Evolutionary conservation across 805 yeast genomes (phyloP).

Genomic region (Lipomyces japonicus): DNA sequence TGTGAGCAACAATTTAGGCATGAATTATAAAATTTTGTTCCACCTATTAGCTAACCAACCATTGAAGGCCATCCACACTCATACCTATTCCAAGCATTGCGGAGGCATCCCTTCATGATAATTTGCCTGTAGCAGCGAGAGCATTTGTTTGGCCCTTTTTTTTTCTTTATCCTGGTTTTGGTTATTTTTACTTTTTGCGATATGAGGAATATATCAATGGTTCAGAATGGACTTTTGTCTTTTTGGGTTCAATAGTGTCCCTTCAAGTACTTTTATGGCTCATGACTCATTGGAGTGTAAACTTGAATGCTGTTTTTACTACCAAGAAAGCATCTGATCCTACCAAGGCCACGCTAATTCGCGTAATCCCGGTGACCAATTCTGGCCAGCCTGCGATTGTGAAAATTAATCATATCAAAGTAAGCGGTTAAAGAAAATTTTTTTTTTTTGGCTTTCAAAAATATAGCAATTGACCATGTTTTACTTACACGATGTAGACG

Average conservation of each 20-base stretch:
- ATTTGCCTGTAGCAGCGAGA: conserved; percentile 55
- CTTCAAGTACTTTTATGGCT: conserved; percentile 73
- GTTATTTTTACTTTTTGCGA: conserved; percentile 57
- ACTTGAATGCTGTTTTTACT: conserved; percentile 65
- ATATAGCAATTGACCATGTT: too few relatives aligned
- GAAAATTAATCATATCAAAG: conserved; percentile 17
- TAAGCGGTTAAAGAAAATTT: conserved; percentile 32
- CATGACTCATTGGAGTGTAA: conserved; percentile 91
- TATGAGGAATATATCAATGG: conserved; percentile 84
- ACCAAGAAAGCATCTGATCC: conserved; percentile 53
- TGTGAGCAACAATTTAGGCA: too few relatives aligned
- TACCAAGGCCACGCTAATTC: conserved; percentile 64
- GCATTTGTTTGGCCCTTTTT: conserved; percentile 84
- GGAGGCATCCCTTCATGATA: conserved; percentile 66
- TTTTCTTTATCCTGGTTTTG: conserved; percentile 69
- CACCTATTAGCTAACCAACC: background rate
- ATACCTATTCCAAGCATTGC: conserved; percentile 21
- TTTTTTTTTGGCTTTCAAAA: background rate
- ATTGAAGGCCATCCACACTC: conserved; percentile 42
- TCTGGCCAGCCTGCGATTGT: conserved; percentile 82
- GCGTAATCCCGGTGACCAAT: conserved; percentile 78
- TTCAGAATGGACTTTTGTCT: conserved; percentile 94
- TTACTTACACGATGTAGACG: conserved; percentile 35
- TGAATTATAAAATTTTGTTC: too few relatives aligned
- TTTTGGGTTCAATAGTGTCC: conserved; percentile 67